Evolutionary conservation across 1,284 basidiomycete species (phyloP).

Genomic region (Ganoderma lucidum): DNA sequence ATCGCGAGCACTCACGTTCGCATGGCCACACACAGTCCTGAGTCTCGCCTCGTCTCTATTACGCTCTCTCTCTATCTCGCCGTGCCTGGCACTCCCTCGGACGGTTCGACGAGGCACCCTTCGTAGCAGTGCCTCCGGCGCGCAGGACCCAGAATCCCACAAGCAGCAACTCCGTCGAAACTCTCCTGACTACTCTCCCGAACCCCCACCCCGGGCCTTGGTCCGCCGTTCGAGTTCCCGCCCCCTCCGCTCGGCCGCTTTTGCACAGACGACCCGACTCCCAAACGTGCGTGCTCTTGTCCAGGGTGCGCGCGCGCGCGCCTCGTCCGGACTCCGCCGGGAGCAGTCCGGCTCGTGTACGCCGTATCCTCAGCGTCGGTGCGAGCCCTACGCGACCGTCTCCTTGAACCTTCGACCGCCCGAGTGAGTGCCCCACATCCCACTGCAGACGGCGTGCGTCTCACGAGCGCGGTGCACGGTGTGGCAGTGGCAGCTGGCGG

Average conservation of each 20-base stretch:
- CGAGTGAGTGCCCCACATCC: neutral
- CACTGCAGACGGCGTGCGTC: neutral
- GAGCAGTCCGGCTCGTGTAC: neutral
- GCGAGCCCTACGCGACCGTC: neutral
- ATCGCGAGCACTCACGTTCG: neutral
- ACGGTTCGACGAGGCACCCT: constrained; percentile 6
- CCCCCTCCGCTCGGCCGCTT: neutral
- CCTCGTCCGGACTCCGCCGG: neutral
- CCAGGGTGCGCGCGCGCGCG: neutral
- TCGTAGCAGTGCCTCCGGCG: neutral
- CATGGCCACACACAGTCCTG: neutral
- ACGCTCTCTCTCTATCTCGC: neutral
- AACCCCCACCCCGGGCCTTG: neutral
- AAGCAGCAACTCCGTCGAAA: neutral
- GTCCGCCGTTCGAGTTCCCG: neutral
- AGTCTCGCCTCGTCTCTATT: too few species aligned
- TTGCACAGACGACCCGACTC: constrained; percentile 1
- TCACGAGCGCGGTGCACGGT: neutral
- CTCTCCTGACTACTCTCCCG: neutral
- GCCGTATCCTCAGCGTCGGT: constrained; percentile 1
- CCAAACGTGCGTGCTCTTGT: constrained; percentile 1
- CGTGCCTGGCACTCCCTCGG: neutral
- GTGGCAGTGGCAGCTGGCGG: neutral
- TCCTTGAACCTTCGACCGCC: neutral
- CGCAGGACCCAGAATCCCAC: neutral